Evolutionary conservation across 176 grass and related monocot genomes (phyloP).

Genomic region (Musa acuminata): DNA sequence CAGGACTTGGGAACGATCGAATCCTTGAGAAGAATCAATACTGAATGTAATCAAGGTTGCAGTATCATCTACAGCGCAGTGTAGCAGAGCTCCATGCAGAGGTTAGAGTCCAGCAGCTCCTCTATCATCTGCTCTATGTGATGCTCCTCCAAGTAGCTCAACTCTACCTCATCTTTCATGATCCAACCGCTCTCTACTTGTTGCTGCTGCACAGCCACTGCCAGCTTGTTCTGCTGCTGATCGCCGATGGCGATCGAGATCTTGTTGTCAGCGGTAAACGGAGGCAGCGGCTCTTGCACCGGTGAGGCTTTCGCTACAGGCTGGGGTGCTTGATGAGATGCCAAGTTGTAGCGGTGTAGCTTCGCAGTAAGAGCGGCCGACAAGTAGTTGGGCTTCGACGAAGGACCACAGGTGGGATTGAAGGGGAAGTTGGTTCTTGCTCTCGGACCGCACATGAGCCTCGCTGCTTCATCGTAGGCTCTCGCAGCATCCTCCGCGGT

Average conservation of each 20-base stretch:
- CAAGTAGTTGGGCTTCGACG: neutral
- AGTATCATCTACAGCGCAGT: neutral
- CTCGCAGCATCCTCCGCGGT: conserved; percentile 18
- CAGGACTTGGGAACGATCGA: too few species aligned
- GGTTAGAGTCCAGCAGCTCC: conserved; percentile 12
- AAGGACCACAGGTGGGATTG: neutral
- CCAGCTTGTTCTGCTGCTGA: neutral
- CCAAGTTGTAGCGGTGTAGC: conserved; percentile 9
- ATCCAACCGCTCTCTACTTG: neutral
- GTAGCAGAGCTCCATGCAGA: conserved; percentile 7
- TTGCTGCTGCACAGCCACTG: neutral
- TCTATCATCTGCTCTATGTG: conserved; percentile 18
- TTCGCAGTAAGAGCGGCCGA: conserved; percentile 8
- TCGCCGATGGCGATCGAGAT: neutral
- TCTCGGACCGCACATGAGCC: conserved; percentile 8
- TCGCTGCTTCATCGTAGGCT: conserved; percentile 19
- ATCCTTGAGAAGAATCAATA: too few species aligned
- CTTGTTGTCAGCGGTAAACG: neutral
- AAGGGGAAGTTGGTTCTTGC: conserved; percentile 14
- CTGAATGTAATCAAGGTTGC: too few species aligned
- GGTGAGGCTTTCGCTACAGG: neutral
- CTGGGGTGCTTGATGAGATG: neutral
- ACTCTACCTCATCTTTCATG: neutral
- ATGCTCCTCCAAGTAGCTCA: conserved; percentile 7
- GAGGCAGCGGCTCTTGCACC: neutral